Conservation (phyloP, 164 flowering plant genomes). For the Chloranthus sessilifolius region DNA sequence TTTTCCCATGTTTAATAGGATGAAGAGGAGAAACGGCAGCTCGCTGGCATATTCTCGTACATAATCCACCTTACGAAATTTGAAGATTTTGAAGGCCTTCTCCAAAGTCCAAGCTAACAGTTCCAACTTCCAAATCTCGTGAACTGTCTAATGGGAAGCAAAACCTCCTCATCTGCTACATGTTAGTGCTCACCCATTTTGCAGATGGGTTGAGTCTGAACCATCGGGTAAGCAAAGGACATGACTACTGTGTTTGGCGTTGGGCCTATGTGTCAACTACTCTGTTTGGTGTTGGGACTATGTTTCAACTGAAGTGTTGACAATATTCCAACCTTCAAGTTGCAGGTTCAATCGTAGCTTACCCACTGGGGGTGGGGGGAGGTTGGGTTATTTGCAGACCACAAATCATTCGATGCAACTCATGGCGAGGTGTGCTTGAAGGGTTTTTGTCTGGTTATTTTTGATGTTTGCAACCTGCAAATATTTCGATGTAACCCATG, state of each 20-base stretch:
- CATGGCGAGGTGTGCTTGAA: too few species aligned
- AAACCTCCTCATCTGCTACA: conserved; percentile 57
- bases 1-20: conserved; percentile 40
- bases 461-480: too few species aligned
- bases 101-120: conserved; percentile 16
- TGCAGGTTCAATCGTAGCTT: too few species aligned
- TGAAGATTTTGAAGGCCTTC: conserved; percentile 34
- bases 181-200: conserved; percentile 70
- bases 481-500: too few species aligned
- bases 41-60: conserved; percentile 60
- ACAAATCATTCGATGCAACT: too few species aligned
- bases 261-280: too few species aligned
- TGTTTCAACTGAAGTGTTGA: too few species aligned
- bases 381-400: too few species aligned
- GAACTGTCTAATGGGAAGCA: conserved; percentile 41
- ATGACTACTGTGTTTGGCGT: conserved; percentile 26
- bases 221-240: conserved; percentile 63
- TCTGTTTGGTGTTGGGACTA: too few species aligned
- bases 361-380: too few species aligned
- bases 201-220: conserved; percentile 60
- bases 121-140: conserved; percentile 26
- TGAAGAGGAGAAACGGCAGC: conserved; percentile 41
- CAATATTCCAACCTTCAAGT: too few species aligned
- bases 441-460: too few species aligned
- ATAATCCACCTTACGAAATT: conserved; percentile 70